phyloP scores from a whole-genome alignment of 768 basidiomycete species.

The Dendrothele bispora region DNA sequence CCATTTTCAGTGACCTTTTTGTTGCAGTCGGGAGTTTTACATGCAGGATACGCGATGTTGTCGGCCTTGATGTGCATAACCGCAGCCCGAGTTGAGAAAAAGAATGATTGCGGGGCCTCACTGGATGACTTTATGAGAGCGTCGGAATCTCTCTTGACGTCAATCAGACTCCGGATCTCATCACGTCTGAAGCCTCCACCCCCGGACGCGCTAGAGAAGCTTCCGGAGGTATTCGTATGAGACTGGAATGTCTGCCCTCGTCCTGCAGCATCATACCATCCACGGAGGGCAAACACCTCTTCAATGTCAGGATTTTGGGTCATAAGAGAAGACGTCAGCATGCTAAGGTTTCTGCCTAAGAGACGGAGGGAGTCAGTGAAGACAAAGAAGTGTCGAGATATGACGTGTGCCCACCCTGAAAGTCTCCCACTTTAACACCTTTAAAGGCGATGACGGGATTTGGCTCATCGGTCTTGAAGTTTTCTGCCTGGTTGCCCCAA shows the following conservation, averaged over 20 bases:
- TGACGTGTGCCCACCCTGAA: slow-evolving; percentile 54
- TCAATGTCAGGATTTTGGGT: slow-evolving; percentile 87
- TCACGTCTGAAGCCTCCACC: slow-evolving; percentile 60
- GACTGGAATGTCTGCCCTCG: slow-evolving; percentile 65
- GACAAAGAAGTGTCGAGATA: background rate
- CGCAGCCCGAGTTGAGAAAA: slow-evolving; percentile 79
- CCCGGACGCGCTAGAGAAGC: slow-evolving; percentile 28
- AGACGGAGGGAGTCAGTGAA: slow-evolving; percentile 9
- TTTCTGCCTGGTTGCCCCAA: slow-evolving; percentile 95
- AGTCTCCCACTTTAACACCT: slow-evolving; percentile 91
- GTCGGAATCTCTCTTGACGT: slow-evolving; percentile 71
- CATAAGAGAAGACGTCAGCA: slow-evolving; percentile 80
- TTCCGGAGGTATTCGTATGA: slow-evolving; percentile 43
- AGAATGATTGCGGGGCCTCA: slow-evolving; percentile 78
- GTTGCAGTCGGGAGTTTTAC: slow-evolving; percentile 74
- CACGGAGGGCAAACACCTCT: slow-evolving; percentile 83
- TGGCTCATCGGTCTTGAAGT: slow-evolving; percentile 54
- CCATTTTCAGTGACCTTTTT: slow-evolving; percentile 82
- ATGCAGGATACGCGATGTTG: slow-evolving; percentile 86
- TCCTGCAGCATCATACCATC: slow-evolving; percentile 88
- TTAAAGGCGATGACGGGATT: slow-evolving; percentile 88
- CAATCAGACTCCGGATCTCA: slow-evolving; percentile 70
- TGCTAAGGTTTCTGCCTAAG: slow-evolving; percentile 79
- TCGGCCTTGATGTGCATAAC: slow-evolving; percentile 86
- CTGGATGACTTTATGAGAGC: slow-evolving; percentile 57